Conservation (phyloP, 2,329 filamentous ascomycete species). For the Epichloe typhina region DNA sequence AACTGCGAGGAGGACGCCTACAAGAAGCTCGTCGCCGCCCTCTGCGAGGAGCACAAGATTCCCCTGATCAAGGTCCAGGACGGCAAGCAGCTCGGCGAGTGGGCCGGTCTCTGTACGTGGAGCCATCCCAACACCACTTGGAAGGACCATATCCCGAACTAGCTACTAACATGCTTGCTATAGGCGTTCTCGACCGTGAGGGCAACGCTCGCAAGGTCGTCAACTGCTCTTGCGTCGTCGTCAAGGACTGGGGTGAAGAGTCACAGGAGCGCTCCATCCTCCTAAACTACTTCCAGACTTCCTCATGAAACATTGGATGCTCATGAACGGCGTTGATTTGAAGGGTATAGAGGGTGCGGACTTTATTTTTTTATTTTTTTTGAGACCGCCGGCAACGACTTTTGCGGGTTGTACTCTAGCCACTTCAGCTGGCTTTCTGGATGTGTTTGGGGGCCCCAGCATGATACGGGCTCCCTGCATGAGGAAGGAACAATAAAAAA, state of each 20-base stretch:
- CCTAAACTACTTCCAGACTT: conserved; percentile 99
- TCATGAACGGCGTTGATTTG: conserved; percentile 20
- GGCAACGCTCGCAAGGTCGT: conserved; percentile 99
- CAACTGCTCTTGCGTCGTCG: conserved; percentile 99
- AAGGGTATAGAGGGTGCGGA: conserved; percentile 27
- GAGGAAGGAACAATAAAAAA: conserved; percentile 24
- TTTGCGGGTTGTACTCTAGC: conserved; percentile 33
- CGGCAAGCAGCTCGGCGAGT: conserved; percentile 99
- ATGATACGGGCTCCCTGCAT: conserved; percentile 22
- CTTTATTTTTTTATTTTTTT: conserved; percentile 10
- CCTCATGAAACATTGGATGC: conserved; percentile 37
- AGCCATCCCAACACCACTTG: too few species aligned
- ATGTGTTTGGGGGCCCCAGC: conserved; percentile 21
- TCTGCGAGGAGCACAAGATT: conserved; percentile 99
- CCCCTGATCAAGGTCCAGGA: conserved; percentile 99
- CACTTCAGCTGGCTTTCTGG: conserved; percentile 32
- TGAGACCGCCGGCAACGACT: conserved; percentile 21
- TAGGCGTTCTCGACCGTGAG: conserved; percentile 96
- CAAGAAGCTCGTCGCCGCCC: conserved; percentile 99
- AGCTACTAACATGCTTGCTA: conserved; percentile 17
- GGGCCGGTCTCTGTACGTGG: conserved; percentile 95
- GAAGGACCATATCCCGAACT: too few species aligned
- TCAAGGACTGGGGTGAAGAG: conserved; percentile 99
- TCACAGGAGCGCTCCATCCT: conserved; percentile 97
- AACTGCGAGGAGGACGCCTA: conserved; percentile 99